A percentile compares a stretch with the other conserved stretches of the same genome.
Conservation (phyloP, 2,329 filamentous ascomycete species). For the Clarireedia homoeocarpa region DNA sequence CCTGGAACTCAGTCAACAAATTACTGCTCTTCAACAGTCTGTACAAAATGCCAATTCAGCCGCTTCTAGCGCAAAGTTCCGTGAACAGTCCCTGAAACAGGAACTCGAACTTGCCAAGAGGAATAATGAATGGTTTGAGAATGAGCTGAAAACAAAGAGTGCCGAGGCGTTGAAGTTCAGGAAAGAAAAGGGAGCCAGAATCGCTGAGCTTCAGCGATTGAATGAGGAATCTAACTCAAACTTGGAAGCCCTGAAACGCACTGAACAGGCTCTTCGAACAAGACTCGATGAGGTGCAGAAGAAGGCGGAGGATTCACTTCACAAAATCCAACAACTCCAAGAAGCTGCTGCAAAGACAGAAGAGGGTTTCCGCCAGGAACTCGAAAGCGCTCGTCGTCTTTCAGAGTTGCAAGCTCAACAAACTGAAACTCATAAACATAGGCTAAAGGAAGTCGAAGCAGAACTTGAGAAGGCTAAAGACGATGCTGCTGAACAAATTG, state of each 20-base stretch:
- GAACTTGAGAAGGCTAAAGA: conserved; percentile 52
- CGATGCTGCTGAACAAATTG: conserved; percentile 52
- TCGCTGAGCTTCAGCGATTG: conserved; percentile 79
- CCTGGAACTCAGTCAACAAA: conserved; percentile 73
- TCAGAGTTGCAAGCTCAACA: conserved; percentile 76
- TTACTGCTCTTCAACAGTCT: conserved; percentile 73
- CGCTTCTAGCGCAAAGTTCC: conserved; percentile 76
- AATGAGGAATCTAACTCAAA: conserved; percentile 77
- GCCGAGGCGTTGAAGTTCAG: conserved; percentile 82
- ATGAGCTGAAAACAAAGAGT: conserved; percentile 82
- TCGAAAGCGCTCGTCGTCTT: conserved; percentile 72
- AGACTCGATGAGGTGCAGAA: conserved; percentile 76
- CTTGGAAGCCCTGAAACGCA: conserved; percentile 69
- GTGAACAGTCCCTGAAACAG: conserved; percentile 82
- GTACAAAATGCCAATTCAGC: conserved; percentile 76
- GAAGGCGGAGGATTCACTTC: conserved; percentile 78
- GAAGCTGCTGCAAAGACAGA: conserved; percentile 76
- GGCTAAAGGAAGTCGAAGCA: conserved; percentile 61
- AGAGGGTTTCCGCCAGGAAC: conserved; percentile 78
- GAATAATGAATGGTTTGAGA: conserved; percentile 90
- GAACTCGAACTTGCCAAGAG: conserved; percentile 82
- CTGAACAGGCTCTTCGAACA: conserved; percentile 71
- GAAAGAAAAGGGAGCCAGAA: conserved; percentile 87
- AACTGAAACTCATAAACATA: conserved; percentile 61
- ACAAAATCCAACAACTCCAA: conserved; percentile 76